These are phyloP conservation scores for Torulaspora gathmanii DNA, from an alignment of 805 yeast genomes.

Conservation along the genomic window DNA sequence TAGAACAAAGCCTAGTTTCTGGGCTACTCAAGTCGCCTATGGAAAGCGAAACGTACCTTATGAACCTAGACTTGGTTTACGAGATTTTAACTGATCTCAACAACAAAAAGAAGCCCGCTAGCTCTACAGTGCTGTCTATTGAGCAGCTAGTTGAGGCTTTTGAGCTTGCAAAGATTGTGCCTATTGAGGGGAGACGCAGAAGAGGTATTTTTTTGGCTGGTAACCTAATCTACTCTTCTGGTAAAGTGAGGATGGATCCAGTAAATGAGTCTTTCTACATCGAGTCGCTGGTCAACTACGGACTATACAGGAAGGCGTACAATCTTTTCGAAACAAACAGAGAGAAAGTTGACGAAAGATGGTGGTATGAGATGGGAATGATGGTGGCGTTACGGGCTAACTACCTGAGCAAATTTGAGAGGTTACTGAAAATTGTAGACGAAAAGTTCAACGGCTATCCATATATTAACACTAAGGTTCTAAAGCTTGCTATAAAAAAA, in stretches of 20 bases:
- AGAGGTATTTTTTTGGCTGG: constrained; percentile 41
- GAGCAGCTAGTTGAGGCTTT: constrained; percentile 39
- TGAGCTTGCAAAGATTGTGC: constrained; percentile 39
- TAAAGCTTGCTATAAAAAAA: constrained; percentile 35
- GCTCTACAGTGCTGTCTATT: constrained; percentile 20
- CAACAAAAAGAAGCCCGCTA: constrained; percentile 9
- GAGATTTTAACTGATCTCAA: constrained; percentile 20
- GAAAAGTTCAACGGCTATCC: constrained; percentile 25
- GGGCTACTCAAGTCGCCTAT: constrained; percentile 7
- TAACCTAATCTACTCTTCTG: constrained; percentile 39
- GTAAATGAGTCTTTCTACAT: constrained; percentile 49
- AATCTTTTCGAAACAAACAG: constrained; percentile 37
- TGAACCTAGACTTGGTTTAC: constrained; percentile 21
- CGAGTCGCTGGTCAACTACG: constrained; percentile 39
- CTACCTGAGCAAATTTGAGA: constrained; percentile 37
- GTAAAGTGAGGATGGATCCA: constrained; percentile 46
- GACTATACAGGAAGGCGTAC: constrained; percentile 37
- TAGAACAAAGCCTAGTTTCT: constrained; percentile 13
- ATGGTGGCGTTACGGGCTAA: constrained; percentile 38
- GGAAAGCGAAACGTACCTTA: constrained; percentile 9
- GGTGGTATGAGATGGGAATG: constrained; percentile 52
- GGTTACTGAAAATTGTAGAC: constrained; percentile 30
- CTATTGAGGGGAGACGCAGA: constrained; percentile 32
- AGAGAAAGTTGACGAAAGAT: constrained; percentile 40
- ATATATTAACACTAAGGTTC: constrained; percentile 38